phyloP scores from a whole-genome alignment of 768 basidiomycete species.

The Strobilomyces dryophilus region DNA sequence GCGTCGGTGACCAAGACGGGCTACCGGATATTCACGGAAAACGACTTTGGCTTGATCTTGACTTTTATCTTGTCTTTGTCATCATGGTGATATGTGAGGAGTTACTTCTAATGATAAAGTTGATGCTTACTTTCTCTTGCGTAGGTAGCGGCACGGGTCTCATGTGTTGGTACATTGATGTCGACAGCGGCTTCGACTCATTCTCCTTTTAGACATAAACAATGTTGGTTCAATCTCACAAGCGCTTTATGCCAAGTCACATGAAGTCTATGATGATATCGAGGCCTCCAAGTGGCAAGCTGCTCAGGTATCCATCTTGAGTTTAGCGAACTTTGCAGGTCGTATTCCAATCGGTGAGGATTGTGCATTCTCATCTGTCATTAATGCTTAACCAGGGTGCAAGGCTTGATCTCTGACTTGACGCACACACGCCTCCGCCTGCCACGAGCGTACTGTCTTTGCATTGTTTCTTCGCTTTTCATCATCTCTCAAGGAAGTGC shows the following conservation, averaged over 20 bases:
- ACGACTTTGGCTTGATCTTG: slow-evolving; percentile 44
- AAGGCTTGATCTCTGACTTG: slow-evolving; percentile 70
- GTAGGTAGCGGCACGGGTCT: slow-evolving; percentile 70
- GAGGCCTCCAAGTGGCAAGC: slow-evolving; percentile 76
- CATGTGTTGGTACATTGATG: slow-evolving; percentile 52
- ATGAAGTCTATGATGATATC: slow-evolving; percentile 59
- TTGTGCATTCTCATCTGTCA: neutral
- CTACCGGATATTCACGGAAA: slow-evolving; percentile 52
- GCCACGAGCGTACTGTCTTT: slow-evolving; percentile 68
- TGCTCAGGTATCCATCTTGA: slow-evolving; percentile 78
- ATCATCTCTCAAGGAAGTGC: slow-evolving; percentile 68
- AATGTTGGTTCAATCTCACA: slow-evolving; percentile 81
- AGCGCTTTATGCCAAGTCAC: slow-evolving; percentile 57
- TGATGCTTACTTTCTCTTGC: neutral
- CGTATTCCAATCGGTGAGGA: slow-evolving; percentile 67
- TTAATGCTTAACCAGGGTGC: neutral
- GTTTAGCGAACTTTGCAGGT: slow-evolving; percentile 76
- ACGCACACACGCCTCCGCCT: slow-evolving; percentile 50
- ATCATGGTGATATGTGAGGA: slow-evolving; percentile 56
- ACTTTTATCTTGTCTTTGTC: slow-evolving; percentile 62
- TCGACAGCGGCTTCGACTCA: neutral
- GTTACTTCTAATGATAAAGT: neutral
- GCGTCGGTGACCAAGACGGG: slow-evolving; percentile 18
- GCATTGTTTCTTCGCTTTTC: slow-evolving; percentile 62
- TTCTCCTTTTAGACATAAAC: slow-evolving; percentile 59